phyloP scores from a whole-genome alignment of 108 stramenopile species.

The Bacterosira constricta region DNA sequence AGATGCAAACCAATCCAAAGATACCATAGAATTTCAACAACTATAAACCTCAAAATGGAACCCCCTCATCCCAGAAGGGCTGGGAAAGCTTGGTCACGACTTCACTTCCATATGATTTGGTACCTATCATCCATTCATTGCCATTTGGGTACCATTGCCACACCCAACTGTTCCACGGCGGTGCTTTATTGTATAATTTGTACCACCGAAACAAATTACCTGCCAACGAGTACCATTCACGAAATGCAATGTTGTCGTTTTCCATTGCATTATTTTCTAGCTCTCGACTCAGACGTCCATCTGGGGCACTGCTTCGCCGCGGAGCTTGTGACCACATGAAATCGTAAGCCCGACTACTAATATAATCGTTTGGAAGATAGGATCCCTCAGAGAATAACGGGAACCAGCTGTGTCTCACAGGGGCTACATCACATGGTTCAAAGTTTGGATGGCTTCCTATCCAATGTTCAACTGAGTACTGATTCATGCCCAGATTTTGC shows the following conservation, averaged over 20 bases:
- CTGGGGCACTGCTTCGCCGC: constrained; percentile 39
- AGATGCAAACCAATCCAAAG: no score
- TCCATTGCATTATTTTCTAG: constrained; percentile 9
- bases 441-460: constrained; percentile 44
- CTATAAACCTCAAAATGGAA: constrained; percentile 28
- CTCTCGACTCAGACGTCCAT: constrained; percentile 2
- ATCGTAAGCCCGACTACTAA: constrained; percentile 42
- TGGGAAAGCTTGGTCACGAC: constrained; percentile 24
- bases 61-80: constrained; percentile 41
- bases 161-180: constrained; percentile 38
- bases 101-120: constrained; percentile 23
- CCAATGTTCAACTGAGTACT: constrained; percentile 50
- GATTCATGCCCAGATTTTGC: constrained; percentile 38
- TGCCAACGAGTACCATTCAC: constrained; percentile 41
- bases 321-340: constrained; percentile 40
- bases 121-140: constrained; percentile 32
- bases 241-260: constrained; percentile 26
- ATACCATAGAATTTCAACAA: no score
- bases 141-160: constrained; percentile 49
- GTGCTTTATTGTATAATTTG: constrained; percentile 30
- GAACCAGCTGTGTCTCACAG: constrained; percentile 36
- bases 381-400: constrained; percentile 31
- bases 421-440: constrained; percentile 43
- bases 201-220: constrained; percentile 40
- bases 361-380: constrained; percentile 29